Base-by-base conservation (phyloP, 2,329 filamentous ascomycete species). In the Colletotrichum graminicola region DNA sequence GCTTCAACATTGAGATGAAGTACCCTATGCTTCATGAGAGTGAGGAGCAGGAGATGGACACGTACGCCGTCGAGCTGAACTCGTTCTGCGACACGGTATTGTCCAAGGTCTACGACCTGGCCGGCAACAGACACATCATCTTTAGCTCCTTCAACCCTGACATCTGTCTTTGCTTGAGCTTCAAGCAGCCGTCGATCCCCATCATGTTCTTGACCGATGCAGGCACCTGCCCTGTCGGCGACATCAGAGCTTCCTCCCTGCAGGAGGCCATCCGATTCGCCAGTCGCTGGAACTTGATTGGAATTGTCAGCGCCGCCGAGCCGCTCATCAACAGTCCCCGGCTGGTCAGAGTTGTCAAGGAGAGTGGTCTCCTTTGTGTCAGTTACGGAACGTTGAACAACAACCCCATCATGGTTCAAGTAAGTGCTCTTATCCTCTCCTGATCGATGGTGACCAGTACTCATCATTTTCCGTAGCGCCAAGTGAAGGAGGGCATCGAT, bases 1-100 rank as follows among this genome's bases (percentile, higher is more conserved):
- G 96, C 18, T 99, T 99, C 87, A 98, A 99, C 82, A 97, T 99
- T 76, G 96, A 99, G 84, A 93, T 99, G 88, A 98, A 99, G 83
- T 99, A 99, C 79, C 96, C 96, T 6, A 98, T 98, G 95, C 89
- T 99, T 52, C 92, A 95, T 79, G 97, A 99, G 85, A 94, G 91
- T 70, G 94, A 98, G 80, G 93, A 97, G 80, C 93, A 98, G 75
- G 94, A 97, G 76, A 98, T 98, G 94, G 95, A 98, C 79, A 93
- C 93, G 3, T 97, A 97, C 78, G 95, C 94, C 0, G 93, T 98
- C 57, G 96, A 99, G 82, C 88, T 98, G 76, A 98, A 98, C 82
- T 94, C 92, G 1, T 99, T 98, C 80, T 95, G 97, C 78, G 96
- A 99, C 80, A 97, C 94, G 0, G 93, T 99, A 4, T 86, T 99